phyloP scores from a whole-genome alignment of 345 rosid species.

The Syzygium grande region DNA sequence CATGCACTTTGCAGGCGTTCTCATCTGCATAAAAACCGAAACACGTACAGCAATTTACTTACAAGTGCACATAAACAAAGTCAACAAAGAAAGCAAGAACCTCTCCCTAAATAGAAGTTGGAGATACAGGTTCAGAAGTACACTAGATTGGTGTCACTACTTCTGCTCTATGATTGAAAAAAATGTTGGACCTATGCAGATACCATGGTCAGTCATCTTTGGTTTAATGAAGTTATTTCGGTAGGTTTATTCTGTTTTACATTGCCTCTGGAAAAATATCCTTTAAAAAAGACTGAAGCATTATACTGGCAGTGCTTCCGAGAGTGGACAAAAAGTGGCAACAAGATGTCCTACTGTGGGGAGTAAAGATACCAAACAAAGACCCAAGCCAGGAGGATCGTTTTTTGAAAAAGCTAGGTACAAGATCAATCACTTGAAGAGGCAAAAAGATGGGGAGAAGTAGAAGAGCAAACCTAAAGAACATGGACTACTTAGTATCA shows the following conservation, averaged over 20 bases:
- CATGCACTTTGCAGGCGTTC: constrained; percentile 39
- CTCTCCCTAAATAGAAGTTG: neutral
- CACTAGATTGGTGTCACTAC: neutral
- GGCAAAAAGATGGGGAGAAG: neutral
- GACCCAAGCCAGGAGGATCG: neutral
- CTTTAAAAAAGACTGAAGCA: neutral
- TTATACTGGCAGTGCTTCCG: neutral
- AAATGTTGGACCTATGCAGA: neutral
- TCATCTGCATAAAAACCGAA: constrained; percentile 17
- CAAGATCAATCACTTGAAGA: neutral
- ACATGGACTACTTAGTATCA: neutral
- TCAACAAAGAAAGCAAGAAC: neutral
- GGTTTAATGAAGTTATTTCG: neutral
- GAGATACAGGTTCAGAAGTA: neutral
- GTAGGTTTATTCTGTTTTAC: neutral
- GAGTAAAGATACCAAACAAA: neutral
- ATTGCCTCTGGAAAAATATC: neutral
- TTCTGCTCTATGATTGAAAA: neutral
- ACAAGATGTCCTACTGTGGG: neutral
- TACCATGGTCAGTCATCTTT: neutral
- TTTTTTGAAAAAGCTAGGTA: neutral
- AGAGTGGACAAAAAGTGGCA: neutral
- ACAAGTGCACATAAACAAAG: neutral
- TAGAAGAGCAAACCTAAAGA: neutral
- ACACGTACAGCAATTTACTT: constrained; percentile 13